Evolutionary conservation across 805 yeast species (phyloP).

Genomic region (Monosporozyma yasuniensis): DNA sequence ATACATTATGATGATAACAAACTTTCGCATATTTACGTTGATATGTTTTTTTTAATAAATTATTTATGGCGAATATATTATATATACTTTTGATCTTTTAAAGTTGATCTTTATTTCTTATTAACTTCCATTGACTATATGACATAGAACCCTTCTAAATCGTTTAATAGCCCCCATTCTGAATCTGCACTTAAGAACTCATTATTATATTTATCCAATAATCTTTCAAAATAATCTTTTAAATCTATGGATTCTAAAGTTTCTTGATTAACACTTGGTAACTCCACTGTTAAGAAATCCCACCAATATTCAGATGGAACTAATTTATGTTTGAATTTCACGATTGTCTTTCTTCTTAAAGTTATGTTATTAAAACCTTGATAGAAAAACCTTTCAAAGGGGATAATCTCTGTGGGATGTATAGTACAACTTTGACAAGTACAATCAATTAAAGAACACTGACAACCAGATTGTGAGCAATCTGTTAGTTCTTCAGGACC

Average conservation of each 20-base stretch:
- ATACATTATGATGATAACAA: background rate
- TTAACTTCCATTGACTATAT: conserved; percentile 1
- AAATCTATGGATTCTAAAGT: conserved; percentile 20
- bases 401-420: conserved; percentile 23
- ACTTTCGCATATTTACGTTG: background rate
- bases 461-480: conserved; percentile 11
- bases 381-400: conserved; percentile 19
- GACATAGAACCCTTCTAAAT: conserved; percentile 11
- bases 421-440: conserved; percentile 17
- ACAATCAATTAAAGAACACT: conserved; percentile 19
- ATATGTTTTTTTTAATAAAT: background rate
- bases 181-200: conserved; percentile 13
- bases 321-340: conserved; percentile 21
- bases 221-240: conserved; percentile 22
- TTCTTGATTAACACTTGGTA: conserved; percentile 18
- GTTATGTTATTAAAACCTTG: conserved; percentile 22
- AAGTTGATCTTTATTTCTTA: background rate
- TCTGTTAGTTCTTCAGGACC: background rate
- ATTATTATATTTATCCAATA: conserved; percentile 12
- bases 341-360: conserved; percentile 21
- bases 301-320: conserved; percentile 30
- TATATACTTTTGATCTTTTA: background rate
- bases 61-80: background rate
- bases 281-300: conserved; percentile 22
- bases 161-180: conserved; percentile 5